phyloP scores from a whole-genome alignment of 1,139 yeast species.

The Candida neerlandica region DNA sequence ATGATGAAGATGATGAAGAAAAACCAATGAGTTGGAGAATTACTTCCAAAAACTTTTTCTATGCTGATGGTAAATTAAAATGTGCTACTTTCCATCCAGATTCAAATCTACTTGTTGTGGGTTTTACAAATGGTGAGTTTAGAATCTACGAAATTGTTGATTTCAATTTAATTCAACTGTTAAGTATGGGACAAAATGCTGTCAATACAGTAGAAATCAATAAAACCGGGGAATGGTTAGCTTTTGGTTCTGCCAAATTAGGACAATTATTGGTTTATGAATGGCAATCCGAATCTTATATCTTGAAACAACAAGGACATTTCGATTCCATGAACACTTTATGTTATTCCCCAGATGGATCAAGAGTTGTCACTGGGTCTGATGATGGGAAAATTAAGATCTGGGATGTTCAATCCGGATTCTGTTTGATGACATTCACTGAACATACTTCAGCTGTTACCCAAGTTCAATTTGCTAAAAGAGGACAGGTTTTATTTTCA shows the following conservation, averaged over 20 bases:
- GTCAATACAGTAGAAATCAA: constrained; percentile 83
- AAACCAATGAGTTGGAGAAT: constrained; percentile 74
- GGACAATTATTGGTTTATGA: constrained; percentile 97
- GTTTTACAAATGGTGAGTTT: constrained; percentile 88
- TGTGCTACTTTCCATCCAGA: constrained; percentile 83
- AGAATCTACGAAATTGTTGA: constrained; percentile 82
- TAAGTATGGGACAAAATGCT: constrained; percentile 91
- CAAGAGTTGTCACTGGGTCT: constrained; percentile 87
- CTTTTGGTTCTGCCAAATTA: constrained; percentile 85
- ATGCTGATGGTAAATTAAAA: constrained; percentile 70
- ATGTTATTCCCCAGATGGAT: constrained; percentile 93
- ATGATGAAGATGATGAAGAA: constrained; percentile 19
- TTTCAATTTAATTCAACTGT: constrained; percentile 77
- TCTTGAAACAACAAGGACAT: constrained; percentile 95
- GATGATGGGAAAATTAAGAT: constrained; percentile 97
- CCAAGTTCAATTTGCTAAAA: constrained; percentile 79
- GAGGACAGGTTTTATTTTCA: constrained; percentile 88
- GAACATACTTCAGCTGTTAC: constrained; percentile 93
- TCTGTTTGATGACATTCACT: constrained; percentile 86
- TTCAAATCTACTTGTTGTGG: constrained; percentile 78
- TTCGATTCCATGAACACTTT: constrained; percentile 85
- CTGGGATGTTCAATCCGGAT: constrained; percentile 94
- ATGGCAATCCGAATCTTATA: constrained; percentile 98
- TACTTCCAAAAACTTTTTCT: constrained; percentile 72
- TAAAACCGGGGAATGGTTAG: constrained; percentile 92